phyloP scores from a whole-genome alignment of 2,329 filamentous ascomycete species.

The Ophiostoma montium region DNA sequence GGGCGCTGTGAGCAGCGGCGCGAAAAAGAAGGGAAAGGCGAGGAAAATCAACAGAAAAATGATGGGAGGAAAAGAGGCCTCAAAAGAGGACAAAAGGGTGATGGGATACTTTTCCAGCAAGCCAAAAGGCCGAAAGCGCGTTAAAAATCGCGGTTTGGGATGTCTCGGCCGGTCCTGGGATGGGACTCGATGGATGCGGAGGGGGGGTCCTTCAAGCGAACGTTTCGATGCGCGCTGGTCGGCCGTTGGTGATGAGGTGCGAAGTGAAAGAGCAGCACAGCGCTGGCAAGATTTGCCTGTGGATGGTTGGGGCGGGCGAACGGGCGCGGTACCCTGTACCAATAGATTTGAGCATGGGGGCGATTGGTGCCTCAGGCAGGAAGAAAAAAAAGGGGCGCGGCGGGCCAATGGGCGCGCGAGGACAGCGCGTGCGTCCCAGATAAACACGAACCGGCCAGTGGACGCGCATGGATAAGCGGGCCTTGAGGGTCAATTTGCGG shows the following conservation, averaged over 20 bases:
- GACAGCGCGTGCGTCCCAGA: not conserved
- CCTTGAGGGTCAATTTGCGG: not conserved
- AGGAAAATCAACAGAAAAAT: slow-evolving; percentile 2
- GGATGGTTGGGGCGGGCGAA: slow-evolving; percentile 28
- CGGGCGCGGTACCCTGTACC: too few relatives aligned
- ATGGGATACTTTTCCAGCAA: slow-evolving; percentile 22
- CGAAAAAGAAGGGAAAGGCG: slow-evolving; percentile 1
- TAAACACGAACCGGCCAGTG: not conserved
- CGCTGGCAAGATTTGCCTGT: slow-evolving; percentile 33
- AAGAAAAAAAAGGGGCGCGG: not conserved
- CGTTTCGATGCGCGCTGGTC: slow-evolving; percentile 44
- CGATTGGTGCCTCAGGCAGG: slow-evolving; percentile 7
- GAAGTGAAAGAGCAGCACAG: slow-evolving; percentile 22
- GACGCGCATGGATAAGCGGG: too few relatives aligned
- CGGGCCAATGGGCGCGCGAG: not conserved
- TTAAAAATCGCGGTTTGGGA: slow-evolving; percentile 39
- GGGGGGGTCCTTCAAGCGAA: slow-evolving; percentile 40
- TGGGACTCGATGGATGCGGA: slow-evolving; percentile 45
- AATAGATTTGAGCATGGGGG: slow-evolving; percentile 11
- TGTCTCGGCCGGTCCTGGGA: slow-evolving; percentile 36
- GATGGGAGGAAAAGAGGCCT: slow-evolving; percentile 1
- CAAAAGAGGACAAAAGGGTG: slow-evolving; percentile 16
- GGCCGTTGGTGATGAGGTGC: slow-evolving; percentile 31
- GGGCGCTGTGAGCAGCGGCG: not conserved
- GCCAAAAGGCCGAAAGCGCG: slow-evolving; percentile 28